Conservation (phyloP, 129 eudicot species). For the Sambucus nigra region DNA sequence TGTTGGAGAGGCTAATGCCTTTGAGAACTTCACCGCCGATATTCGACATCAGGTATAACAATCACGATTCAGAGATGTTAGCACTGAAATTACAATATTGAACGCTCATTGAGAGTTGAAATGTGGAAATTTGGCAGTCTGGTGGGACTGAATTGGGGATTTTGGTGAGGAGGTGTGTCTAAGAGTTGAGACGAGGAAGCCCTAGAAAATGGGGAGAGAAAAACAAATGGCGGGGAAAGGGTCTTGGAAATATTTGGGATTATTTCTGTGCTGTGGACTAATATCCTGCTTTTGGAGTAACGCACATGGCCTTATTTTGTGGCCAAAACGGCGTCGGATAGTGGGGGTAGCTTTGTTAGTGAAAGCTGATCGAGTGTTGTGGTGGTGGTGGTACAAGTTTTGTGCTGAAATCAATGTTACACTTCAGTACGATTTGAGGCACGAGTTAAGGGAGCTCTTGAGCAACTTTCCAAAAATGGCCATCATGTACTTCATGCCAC, state of each 20-base stretch:
- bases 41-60: conserved; percentile 39
- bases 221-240: conserved; percentile 61
- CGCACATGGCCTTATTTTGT: neutral
- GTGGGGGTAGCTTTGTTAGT: too few relatives aligned
- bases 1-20: conserved; percentile 75
- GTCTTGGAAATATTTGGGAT: conserved; percentile 23
- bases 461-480: too few relatives aligned
- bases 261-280: conserved; percentile 4
- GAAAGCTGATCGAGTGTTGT: too few relatives aligned
- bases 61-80: neutral
- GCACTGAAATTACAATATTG: neutral
- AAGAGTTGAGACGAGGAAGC: conserved; percentile 8
- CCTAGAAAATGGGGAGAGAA: conserved; percentile 33
- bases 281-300: neutral
- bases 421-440: too few relatives aligned
- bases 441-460: too few relatives aligned
- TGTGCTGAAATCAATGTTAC: too few relatives aligned
- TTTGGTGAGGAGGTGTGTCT: neutral
- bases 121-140: neutral
- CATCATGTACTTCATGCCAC: too few relatives aligned
- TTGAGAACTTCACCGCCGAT: conserved; percentile 37
- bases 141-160: conserved; percentile 15
- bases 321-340: too few relatives aligned
- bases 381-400: too few relatives aligned
- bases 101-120: conserved; percentile 4